Percentiles rank a stretch among this genome's conserved stretches.
Conservation (phyloP, 2,329 filamentous ascomycete species). For the Teratosphaeria zuluensis region DNA sequence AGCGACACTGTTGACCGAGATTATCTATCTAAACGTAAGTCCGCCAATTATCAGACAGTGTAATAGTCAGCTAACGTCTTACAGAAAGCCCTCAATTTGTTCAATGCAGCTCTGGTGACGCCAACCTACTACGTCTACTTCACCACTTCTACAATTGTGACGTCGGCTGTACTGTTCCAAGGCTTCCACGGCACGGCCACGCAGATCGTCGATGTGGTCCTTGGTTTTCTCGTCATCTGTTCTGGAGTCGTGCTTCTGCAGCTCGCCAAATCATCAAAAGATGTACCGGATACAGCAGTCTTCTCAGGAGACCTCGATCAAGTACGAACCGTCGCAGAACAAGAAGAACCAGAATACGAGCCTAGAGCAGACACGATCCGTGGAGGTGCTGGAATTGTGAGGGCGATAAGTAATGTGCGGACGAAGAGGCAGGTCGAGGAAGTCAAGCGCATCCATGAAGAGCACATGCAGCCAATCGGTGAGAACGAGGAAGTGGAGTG, state of each 20-base stretch:
- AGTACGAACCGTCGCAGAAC: slow-evolving; percentile 87
- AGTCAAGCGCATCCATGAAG: slow-evolving; percentile 65
- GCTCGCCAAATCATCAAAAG: slow-evolving; percentile 95
- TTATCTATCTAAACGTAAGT: slow-evolving; percentile 89
- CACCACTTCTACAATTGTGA: slow-evolving; percentile 88
- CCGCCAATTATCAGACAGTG: not conserved
- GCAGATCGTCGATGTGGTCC: slow-evolving; percentile 77
- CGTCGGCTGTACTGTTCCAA: slow-evolving; percentile 81
- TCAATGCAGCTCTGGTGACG: slow-evolving; percentile 92
- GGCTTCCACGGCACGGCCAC: slow-evolving; percentile 81
- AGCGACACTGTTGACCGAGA: slow-evolving; percentile 80
- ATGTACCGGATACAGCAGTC: slow-evolving; percentile 86
- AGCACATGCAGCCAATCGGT: slow-evolving; percentile 62
- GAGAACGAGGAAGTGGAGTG: slow-evolving; percentile 73
- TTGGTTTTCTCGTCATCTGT: slow-evolving; percentile 91
- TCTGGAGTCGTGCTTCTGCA: slow-evolving; percentile 85
- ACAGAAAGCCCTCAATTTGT: slow-evolving; percentile 98
- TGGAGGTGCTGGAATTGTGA: slow-evolving; percentile 77
- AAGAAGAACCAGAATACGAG: slow-evolving; percentile 91
- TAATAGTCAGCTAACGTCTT: not conserved
- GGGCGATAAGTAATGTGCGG: slow-evolving; percentile 66
- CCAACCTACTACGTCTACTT: slow-evolving; percentile 99
- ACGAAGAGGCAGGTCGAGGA: slow-evolving; percentile 74
- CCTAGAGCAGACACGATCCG: slow-evolving; percentile 95
- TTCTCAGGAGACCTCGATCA: slow-evolving; percentile 91